phyloP scores from a whole-genome alignment of 257 asterid genomes.

The Linaria vulgaris region DNA sequence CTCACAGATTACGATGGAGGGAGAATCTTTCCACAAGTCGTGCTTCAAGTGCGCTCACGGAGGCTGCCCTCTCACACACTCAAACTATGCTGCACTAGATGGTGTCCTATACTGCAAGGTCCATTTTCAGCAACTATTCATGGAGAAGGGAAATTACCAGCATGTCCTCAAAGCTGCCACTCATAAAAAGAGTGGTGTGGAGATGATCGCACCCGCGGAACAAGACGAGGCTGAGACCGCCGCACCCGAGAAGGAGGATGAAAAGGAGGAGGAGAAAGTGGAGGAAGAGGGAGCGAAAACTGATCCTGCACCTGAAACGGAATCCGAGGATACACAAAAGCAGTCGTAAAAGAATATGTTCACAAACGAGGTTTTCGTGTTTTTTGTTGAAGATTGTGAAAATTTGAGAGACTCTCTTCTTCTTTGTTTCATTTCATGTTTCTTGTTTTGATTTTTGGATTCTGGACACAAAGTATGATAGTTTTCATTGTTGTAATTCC shows the following conservation, averaged over 20 bases:
- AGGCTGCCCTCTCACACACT: constrained; percentile 47
- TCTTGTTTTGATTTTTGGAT: constrained; percentile 4
- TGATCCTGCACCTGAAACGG: constrained; percentile 19
- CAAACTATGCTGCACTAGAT: constrained; percentile 44
- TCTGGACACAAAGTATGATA: constrained; percentile 2
- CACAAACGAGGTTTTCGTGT: background rate
- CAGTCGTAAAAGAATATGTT: constrained; percentile 26
- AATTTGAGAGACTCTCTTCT: background rate
- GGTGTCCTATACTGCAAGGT: constrained; percentile 49
- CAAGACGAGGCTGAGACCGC: constrained; percentile 17
- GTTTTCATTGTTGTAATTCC: constrained; percentile 21
- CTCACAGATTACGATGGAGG: constrained; percentile 40
- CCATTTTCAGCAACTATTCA: constrained; percentile 48
- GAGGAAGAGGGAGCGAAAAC: constrained; percentile 17
- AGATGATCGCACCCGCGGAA: constrained; percentile 17
- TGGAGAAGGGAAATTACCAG: constrained; percentile 55
- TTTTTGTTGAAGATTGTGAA: constrained; percentile 4
- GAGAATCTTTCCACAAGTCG: constrained; percentile 47
- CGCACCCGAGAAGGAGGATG: background rate
- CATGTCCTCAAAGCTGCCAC: constrained; percentile 45
- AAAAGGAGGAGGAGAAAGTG: constrained; percentile 23
- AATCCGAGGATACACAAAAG: constrained; percentile 33
- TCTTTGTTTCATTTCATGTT: background rate
- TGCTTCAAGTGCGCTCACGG: constrained; percentile 55
- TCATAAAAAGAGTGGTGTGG: constrained; percentile 38